Evolutionary conservation across 179 eudicot species (phyloP).

Genomic region (Camellia oleifera): DNA sequence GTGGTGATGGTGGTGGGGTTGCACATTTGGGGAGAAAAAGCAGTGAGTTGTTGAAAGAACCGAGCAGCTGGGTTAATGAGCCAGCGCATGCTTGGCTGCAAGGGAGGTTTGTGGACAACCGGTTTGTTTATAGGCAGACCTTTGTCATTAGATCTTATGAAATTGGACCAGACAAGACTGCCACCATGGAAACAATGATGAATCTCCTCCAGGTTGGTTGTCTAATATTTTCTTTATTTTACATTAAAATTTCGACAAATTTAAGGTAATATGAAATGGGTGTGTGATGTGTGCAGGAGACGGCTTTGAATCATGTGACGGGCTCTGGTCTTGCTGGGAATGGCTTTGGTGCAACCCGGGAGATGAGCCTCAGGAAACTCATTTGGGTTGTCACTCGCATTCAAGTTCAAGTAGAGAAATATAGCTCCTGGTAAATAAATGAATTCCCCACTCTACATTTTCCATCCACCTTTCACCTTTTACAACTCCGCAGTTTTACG

Average conservation of each 20-base stretch:
- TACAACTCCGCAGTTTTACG: no score
- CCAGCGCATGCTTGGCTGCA: conserved; percentile 34
- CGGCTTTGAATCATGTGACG: conserved; percentile 76
- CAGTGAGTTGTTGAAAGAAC: background rate
- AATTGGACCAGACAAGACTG: conserved; percentile 71
- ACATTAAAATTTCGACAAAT: background rate
- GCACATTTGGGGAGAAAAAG: conserved; percentile 27
- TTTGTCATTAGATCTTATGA: conserved; percentile 71
- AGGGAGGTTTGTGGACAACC: conserved; percentile 53
- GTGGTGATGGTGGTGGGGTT: conserved; percentile 18
- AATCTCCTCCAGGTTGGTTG: conserved; percentile 60
- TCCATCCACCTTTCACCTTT: background rate
- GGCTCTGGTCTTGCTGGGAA: conserved; percentile 70
- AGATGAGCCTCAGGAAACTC: conserved; percentile 80
- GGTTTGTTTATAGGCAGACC: conserved; percentile 52
- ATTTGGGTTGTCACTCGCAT: conserved; percentile 91
- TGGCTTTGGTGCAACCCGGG: conserved; percentile 79
- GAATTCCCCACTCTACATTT: conserved; percentile 2
- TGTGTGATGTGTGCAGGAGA: conserved; percentile 46
- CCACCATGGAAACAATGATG: conserved; percentile 80
- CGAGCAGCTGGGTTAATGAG: conserved; percentile 14
- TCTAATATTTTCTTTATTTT: background rate
- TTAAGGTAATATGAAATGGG: background rate
- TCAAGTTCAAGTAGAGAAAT: conserved; percentile 66
- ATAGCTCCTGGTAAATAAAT: conserved; percentile 68